A percentile compares a stretch with the other conserved stretches of the same genome.
Evolutionary conservation across 176 grass and related monocot genomes (phyloP).

Genomic region (Ensete ventricosum): DNA sequence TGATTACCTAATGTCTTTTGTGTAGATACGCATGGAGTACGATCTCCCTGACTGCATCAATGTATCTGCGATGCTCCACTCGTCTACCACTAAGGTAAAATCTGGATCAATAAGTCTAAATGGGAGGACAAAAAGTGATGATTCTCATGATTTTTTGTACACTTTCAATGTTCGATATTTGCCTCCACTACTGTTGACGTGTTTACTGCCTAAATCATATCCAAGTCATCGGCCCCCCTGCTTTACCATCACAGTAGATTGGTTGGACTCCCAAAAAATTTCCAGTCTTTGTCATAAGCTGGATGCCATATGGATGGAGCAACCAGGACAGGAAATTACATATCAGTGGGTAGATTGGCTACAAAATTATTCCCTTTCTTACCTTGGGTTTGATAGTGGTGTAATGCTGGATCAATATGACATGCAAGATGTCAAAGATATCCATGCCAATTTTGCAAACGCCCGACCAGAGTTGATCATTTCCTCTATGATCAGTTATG

Average conservation of each 20-base stretch:
- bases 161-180: constrained; percentile 34
- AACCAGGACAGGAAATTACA: constrained; percentile 40
- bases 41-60: constrained; percentile 39
- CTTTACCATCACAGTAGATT: constrained; percentile 37
- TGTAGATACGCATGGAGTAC: constrained; percentile 38
- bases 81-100: constrained; percentile 30
- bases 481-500: constrained; percentile 59
- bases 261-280: constrained; percentile 43
- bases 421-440: constrained; percentile 24
- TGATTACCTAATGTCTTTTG: not conserved
- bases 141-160: constrained; percentile 25
- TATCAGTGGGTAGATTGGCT: constrained; percentile 57
- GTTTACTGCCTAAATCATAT: constrained; percentile 37
- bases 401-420: constrained; percentile 36
- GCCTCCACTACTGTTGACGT: constrained; percentile 42
- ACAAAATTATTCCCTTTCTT: constrained; percentile 23
- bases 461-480: constrained; percentile 40
- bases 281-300: constrained; percentile 38
- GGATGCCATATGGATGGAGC: constrained; percentile 41
- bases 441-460: constrained; percentile 30
- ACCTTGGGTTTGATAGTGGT: constrained; percentile 39
- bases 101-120: constrained; percentile 16
- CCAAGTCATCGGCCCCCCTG: constrained; percentile 33
- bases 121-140: constrained; percentile 7
- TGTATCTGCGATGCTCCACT: constrained; percentile 33